A percentile compares a stretch with the other conserved stretches of the same genome.
phyloP scores from a whole-genome alignment of 1,284 basidiomycete species.

The Papiliotrema flavescens region DNA sequence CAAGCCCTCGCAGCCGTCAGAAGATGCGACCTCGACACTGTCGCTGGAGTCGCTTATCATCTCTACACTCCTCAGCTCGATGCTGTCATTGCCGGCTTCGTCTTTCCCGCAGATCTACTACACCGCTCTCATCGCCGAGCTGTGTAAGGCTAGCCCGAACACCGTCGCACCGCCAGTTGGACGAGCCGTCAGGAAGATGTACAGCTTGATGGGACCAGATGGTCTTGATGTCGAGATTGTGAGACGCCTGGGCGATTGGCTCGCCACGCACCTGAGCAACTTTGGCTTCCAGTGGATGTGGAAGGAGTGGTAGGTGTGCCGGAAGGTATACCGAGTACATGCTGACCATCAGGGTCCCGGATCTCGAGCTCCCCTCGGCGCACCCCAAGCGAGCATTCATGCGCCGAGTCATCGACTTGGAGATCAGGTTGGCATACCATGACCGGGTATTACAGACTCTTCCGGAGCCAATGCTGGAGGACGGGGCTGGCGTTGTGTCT shows the following conservation, averaged over 20 bases:
- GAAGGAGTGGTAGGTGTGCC: constrained; percentile 82
- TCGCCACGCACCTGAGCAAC: constrained; percentile 92
- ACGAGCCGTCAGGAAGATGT: constrained; percentile 85
- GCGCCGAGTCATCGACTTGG: constrained; percentile 81
- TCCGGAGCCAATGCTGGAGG: constrained; percentile 66
- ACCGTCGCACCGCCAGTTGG: constrained; percentile 95
- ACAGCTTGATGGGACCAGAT: constrained; percentile 62
- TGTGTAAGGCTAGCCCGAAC: constrained; percentile 85
- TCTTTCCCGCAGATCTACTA: constrained; percentile 81
- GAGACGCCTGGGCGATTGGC: constrained; percentile 87
- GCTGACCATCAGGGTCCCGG: constrained; percentile 65
- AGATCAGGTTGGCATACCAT: constrained; percentile 87
- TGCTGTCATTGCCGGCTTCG: constrained; percentile 73
- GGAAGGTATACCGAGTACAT: not conserved
- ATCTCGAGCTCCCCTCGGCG: constrained; percentile 63
- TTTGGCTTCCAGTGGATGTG: constrained; percentile 99
- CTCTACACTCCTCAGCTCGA: constrained; percentile 64
- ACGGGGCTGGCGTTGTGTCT: constrained; percentile 59
- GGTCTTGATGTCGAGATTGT: constrained; percentile 81
- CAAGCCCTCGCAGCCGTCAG: constrained; percentile 33
- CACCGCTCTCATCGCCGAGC: constrained; percentile 80
- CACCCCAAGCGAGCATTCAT: constrained; percentile 88
- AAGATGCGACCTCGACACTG: constrained; percentile 35
- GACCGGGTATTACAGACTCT: constrained; percentile 88
- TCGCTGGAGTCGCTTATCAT: constrained; percentile 44